phyloP scores from a whole-genome alignment of 2,329 filamentous ascomycete genomes.

The Stagonosporopsis vannaccii region DNA sequence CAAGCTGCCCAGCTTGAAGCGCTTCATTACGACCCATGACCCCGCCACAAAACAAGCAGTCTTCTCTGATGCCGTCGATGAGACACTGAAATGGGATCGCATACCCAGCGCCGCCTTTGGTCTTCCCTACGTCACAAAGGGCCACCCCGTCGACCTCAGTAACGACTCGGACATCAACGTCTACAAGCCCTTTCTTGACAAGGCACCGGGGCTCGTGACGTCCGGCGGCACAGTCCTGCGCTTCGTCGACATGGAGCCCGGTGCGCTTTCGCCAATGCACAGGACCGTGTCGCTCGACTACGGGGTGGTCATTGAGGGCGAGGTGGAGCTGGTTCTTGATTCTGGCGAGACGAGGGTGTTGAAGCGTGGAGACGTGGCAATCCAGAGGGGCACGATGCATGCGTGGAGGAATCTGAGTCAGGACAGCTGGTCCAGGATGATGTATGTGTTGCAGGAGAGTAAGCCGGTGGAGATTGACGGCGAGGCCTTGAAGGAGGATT shows the following conservation, averaged over 20 bases:
- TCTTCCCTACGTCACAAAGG: conserved; percentile 58
- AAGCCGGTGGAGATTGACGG: conserved; percentile 37
- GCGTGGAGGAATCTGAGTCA: conserved; percentile 44
- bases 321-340: conserved; percentile 47
- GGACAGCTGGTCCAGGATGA: conserved; percentile 40
- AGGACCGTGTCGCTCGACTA: conserved; percentile 50
- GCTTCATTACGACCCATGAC: conserved; percentile 49
- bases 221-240: conserved; percentile 56
- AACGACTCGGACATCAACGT: conserved; percentile 54
- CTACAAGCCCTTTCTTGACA: conserved; percentile 55
- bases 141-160: conserved; percentile 56
- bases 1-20: conserved; percentile 39
- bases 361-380: conserved; percentile 45
- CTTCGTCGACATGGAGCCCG: conserved; percentile 45
- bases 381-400: conserved; percentile 51
- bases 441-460: conserved; percentile 43
- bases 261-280: conserved; percentile 46
- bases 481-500: conserved; percentile 38
- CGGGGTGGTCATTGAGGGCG: conserved; percentile 49
- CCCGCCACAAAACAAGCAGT: conserved; percentile 41
- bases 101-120: conserved; percentile 50
- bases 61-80: conserved; percentile 38
- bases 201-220: conserved; percentile 58
- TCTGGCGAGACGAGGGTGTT: conserved; percentile 46
- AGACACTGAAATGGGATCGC: conserved; percentile 28